Conservation (phyloP, 1,284 basidiomycete genomes). For the Taiwanofungus camphoratus region DNA sequence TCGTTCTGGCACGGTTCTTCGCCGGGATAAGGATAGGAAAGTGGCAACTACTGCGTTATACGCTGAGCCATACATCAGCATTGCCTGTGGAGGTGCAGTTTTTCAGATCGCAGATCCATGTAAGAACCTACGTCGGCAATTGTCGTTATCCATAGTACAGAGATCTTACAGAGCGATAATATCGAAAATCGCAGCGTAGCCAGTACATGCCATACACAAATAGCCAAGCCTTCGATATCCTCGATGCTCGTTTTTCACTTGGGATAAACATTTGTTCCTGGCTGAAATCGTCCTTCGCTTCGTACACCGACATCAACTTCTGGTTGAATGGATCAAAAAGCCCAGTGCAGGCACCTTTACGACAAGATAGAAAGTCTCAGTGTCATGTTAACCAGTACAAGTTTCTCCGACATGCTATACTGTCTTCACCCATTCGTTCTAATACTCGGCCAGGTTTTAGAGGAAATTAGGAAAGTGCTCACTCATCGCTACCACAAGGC, state of each 20-base stretch:
- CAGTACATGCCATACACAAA: background rate
- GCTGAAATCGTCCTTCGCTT: slow-evolving; percentile 72
- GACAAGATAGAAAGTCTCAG: too few species aligned
- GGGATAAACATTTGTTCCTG: slow-evolving; percentile 62
- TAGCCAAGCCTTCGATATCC: slow-evolving; percentile 27
- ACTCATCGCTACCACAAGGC: too few species aligned
- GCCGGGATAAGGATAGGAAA: slow-evolving; percentile 51
- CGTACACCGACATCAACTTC: too few species aligned
- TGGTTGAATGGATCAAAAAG: too few species aligned
- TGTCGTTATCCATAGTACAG: background rate
- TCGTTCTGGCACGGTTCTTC: slow-evolving; percentile 62
- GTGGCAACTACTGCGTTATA: slow-evolving; percentile 50
- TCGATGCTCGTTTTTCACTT: slow-evolving; percentile 41
- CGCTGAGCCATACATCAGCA: slow-evolving; percentile 57
- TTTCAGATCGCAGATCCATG: slow-evolving; percentile 53
- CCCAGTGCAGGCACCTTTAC: too few species aligned
- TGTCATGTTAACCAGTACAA: too few species aligned
- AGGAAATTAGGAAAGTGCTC: too few species aligned
- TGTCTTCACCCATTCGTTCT: too few species aligned
- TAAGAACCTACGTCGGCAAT: slow-evolving; percentile 32
- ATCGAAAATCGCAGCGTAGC: slow-evolving; percentile 42
- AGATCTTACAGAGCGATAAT: slow-evolving; percentile 49
- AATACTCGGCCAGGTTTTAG: too few species aligned
- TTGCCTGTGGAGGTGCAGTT: slow-evolving; percentile 39
- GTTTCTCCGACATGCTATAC: too few species aligned